phyloP scores from a whole-genome alignment of 2,329 filamentous ascomycete species.

The Waltergamsia citrina region DNA sequence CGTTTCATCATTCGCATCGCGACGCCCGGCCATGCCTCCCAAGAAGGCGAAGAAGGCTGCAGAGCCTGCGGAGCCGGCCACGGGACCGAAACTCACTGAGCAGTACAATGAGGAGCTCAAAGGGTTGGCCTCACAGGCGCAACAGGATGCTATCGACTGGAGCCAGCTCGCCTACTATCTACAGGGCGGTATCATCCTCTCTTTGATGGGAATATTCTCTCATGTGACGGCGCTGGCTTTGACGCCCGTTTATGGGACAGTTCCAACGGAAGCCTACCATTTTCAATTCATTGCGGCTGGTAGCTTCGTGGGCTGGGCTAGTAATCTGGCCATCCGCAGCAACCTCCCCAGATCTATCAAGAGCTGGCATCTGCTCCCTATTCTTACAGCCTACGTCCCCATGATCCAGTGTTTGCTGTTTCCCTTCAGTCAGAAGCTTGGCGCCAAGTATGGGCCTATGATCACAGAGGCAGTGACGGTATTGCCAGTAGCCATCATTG shows the following conservation, averaged over 20 bases:
- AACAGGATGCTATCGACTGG: slow-evolving; percentile 18
- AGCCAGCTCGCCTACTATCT: slow-evolving; percentile 22
- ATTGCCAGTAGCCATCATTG: slow-evolving; percentile 57
- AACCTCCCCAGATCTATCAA: slow-evolving; percentile 31
- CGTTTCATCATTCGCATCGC: background rate
- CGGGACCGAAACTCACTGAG: slow-evolving; percentile 25
- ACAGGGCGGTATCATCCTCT: slow-evolving; percentile 17
- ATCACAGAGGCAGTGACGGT: slow-evolving; percentile 66
- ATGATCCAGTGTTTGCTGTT: slow-evolving; percentile 64
- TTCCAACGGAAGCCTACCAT: slow-evolving; percentile 69
- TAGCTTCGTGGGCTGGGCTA: slow-evolving; percentile 63
- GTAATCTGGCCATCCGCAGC: slow-evolving; percentile 43
- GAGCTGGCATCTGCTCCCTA: slow-evolving; percentile 49
- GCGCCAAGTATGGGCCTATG: slow-evolving; percentile 63
- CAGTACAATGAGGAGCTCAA: slow-evolving; percentile 45
- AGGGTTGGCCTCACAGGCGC: slow-evolving; percentile 10
- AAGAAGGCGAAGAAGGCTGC: slow-evolving; percentile 4
- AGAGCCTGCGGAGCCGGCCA: background rate
- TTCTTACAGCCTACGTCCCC: slow-evolving; percentile 69
- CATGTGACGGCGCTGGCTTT: slow-evolving; percentile 67
- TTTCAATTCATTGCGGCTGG: slow-evolving; percentile 53
- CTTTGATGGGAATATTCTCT: slow-evolving; percentile 46
- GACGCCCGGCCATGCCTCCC: slow-evolving; percentile 2
- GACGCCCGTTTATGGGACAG: slow-evolving; percentile 80
- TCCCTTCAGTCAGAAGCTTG: slow-evolving; percentile 53